Evolutionary conservation across 169 alveolate genomes (phyloP).

Genomic region (Eimeria brunetti): DNA sequence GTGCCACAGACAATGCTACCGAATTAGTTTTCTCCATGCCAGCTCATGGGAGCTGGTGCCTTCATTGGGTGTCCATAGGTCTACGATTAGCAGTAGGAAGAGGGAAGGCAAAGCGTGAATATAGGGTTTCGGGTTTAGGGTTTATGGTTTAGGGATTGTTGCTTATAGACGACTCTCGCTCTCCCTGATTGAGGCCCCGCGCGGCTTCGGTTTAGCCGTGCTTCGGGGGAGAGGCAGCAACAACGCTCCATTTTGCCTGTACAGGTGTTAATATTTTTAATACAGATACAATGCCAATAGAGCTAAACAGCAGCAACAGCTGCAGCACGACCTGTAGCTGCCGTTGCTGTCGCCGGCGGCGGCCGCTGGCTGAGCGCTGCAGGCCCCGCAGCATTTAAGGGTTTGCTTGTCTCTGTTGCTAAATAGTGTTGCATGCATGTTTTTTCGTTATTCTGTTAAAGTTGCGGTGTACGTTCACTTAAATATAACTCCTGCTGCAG

Average conservation of each 20-base stretch:
- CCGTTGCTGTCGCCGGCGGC: not conserved
- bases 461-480: not conserved
- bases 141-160: too few species aligned
- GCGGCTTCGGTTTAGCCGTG: not conserved
- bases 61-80: not conserved
- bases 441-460: not conserved
- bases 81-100: not conserved
- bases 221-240: not conserved
- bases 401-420: constrained; percentile 7
- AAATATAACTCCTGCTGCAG: not conserved
- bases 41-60: not conserved
- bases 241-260: not conserved
- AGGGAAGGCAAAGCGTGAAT: not conserved
- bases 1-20: too few species aligned
- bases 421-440: not conserved
- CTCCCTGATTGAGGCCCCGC: not conserved
- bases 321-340: not conserved
- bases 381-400: not conserved
- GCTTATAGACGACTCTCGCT: too few species aligned
- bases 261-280: not conserved
- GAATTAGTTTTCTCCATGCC: too few species aligned
- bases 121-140: not conserved
- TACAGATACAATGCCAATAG: too few species aligned
- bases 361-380: constrained; percentile 21
- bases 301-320: not conserved